Evolutionary conservation across 306 rosid species (phyloP).

Genomic region (Begonia fuchsioides): DNA sequence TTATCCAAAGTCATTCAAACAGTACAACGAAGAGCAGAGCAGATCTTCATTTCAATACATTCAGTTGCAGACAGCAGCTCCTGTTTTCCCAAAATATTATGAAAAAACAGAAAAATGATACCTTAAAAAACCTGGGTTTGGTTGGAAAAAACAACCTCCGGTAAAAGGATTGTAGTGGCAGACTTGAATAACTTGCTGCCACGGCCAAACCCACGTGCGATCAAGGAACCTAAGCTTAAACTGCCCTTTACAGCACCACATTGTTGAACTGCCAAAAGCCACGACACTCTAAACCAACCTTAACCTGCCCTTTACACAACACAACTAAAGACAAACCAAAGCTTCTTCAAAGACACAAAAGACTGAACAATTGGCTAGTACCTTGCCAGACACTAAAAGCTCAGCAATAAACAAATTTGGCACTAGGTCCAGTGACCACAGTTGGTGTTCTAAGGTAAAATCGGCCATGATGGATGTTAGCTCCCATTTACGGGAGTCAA

Average conservation of each 20-base stretch:
- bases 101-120: background rate
- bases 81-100: background rate
- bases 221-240: no score
- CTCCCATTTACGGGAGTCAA: slow-evolving; percentile 22
- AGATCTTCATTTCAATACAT: background rate
- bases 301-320: slow-evolving; percentile 28
- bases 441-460: slow-evolving; percentile 37
- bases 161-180: slow-evolving; percentile 44
- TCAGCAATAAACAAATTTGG: no score
- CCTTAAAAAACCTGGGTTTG: slow-evolving; percentile 10
- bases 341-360: background rate
- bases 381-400: no score
- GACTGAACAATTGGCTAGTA: background rate
- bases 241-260: slow-evolving; percentile 49
- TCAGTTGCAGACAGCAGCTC: slow-evolving; percentile 3
- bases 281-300: slow-evolving; percentile 7
- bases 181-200: slow-evolving; percentile 40
- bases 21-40: slow-evolving; percentile 9
- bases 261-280: slow-evolving; percentile 35
- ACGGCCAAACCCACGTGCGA: slow-evolving; percentile 51
- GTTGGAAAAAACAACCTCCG: slow-evolving; percentile 6
- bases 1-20: slow-evolving; percentile 19
- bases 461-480: slow-evolving; percentile 30
- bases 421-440: slow-evolving; percentile 35
- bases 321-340: slow-evolving; percentile 1